Base-by-base conservation (phyloP, 23 red algal species). In the Gracilaria domingensis region DNA sequence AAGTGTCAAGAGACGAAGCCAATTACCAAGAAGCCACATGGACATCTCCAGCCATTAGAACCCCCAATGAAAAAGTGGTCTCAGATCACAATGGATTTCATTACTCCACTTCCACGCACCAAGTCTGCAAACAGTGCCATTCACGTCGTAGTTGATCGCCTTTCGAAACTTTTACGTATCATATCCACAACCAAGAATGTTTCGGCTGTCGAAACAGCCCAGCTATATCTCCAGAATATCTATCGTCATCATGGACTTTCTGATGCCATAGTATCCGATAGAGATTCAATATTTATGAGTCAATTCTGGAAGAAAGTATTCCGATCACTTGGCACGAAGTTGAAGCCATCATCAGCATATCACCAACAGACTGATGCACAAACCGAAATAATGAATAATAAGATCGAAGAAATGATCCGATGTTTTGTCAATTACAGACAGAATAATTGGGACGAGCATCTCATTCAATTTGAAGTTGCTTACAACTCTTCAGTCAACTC, bases 331-430 rank as follows among this genome's bases (percentile, higher is more conserved):
- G 42, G 0, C n/a, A 44, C 74, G 18, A 78, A 59, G 69, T 25
- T 77, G 20, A 4, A 24, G 14, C 26, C 69, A 8, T 88, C 69
- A 17, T 76, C 69, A n/a, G 85, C 37, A 49, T 59, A 76, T 57
- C 67, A 88, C 59, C 69, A 67, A 21, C 85, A 75, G 49, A 88
- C 14, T n/a, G 85, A 88, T 65, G 69, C 54, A 33, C 66, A 88
- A 55, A 75, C 67, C 4, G 85, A 88, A 37, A 49, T 88, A 39
- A 58, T 77, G 37, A 88, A 88, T 20, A 88, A 56, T 26, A 88
- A 76, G 38, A 75, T 74, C 66, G 37, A 88, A 58, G 85, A 78
- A 78, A 77, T 88, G 39, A 75, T 88, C 24, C 26, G 66, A 11
- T 78, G 17, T 28, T 88, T 76, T 64, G 62, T 88, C 32, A 88